A percentile compares a stretch with the other conserved stretches of the same genome.
Conservation (phyloP, 73 alveolate species). For the Symbiodinium natans region DNA sequence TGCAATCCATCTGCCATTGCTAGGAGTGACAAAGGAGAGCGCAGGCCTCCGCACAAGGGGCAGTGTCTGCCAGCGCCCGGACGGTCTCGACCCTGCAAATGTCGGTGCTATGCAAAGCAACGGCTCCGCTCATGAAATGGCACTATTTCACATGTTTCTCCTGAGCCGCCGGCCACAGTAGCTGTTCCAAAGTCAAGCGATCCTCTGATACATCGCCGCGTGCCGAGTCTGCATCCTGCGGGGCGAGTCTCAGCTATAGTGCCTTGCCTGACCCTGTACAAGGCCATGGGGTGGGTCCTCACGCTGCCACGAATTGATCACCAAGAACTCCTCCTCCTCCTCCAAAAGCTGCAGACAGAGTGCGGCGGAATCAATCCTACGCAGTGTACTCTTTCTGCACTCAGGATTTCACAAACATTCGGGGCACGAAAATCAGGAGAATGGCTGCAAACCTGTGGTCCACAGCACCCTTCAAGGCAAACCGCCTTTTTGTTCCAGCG, state of each 20-base stretch:
- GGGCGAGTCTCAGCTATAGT: no score
- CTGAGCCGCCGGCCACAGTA: neutral
- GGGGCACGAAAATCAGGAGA: no score
- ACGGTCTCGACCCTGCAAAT: slow-evolving; percentile 54
- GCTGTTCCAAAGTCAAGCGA: neutral
- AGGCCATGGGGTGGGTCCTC: neutral
- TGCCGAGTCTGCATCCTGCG: neutral
- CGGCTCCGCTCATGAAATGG: neutral
- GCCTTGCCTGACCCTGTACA: no score
- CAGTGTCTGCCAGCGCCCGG: slow-evolving; percentile 66
- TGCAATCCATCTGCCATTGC: neutral
- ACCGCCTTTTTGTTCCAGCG: no score
- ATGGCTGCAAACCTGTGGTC: no score
- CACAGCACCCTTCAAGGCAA: no score
- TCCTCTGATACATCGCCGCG: neutral
- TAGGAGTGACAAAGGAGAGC: neutral
- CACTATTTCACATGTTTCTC: neutral
- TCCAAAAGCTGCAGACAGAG: no score
- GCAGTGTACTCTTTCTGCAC: no score
- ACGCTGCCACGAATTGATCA: slow-evolving; percentile 82
- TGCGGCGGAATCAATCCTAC: no score
- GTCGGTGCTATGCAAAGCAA: neutral
- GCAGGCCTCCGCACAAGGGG: slow-evolving; percentile 86
- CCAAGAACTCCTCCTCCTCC: slow-evolving; percentile 85
- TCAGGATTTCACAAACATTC: no score